Percentiles rank a stretch among this genome's conserved stretches.
These are phyloP conservation scores for Aspergillus ibericus DNA, from an alignment of 2,329 filamentous ascomycete genomes.

Conservation along the genomic window DNA sequence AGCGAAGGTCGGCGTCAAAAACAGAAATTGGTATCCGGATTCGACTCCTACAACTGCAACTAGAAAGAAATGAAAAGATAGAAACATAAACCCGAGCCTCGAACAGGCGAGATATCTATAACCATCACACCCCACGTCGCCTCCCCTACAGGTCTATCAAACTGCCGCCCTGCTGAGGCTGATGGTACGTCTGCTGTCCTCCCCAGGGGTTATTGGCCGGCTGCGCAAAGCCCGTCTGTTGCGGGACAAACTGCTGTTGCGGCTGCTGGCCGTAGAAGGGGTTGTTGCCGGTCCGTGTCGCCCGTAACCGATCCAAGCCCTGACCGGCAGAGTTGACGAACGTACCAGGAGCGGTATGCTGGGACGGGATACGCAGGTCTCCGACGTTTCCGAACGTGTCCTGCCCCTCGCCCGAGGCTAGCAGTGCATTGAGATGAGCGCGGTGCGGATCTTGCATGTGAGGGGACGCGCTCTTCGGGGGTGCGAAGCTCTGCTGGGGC, in stretches of 20 bases:
- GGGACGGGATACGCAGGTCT: slow-evolving; percentile 88
- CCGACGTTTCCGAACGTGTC: slow-evolving; percentile 98
- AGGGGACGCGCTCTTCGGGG: slow-evolving; percentile 35
- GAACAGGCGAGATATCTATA: slow-evolving; percentile 2
- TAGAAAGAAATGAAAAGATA: slow-evolving; percentile 10
- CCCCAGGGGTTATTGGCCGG: slow-evolving; percentile 58
- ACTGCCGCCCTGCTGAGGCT: slow-evolving; percentile 53
- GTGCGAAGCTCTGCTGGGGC: slow-evolving; percentile 24
- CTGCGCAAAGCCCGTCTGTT: slow-evolving; percentile 47
- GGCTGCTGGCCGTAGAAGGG: slow-evolving; percentile 74
- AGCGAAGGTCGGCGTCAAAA: neutral
- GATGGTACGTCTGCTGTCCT: slow-evolving; percentile 46
- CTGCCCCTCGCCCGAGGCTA: slow-evolving; percentile 85
- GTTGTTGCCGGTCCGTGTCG: slow-evolving; percentile 72
- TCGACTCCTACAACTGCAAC: slow-evolving; percentile 10
- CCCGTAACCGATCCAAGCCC: slow-evolving; percentile 71
- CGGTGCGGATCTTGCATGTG: slow-evolving; percentile 56
- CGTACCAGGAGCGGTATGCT: slow-evolving; percentile 92
- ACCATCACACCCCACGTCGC: neutral
- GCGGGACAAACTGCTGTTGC: slow-evolving; percentile 53
- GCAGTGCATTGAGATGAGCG: slow-evolving; percentile 79
- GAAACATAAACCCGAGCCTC: slow-evolving; percentile 3
- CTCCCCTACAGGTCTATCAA: slow-evolving; percentile 59
- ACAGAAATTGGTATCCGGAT: slow-evolving; percentile 19
- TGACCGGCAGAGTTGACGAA: slow-evolving; percentile 95